Conservation (phyloP, 2,329 filamentous ascomycete species). For the Pyrenochaeta sp. region DNA sequence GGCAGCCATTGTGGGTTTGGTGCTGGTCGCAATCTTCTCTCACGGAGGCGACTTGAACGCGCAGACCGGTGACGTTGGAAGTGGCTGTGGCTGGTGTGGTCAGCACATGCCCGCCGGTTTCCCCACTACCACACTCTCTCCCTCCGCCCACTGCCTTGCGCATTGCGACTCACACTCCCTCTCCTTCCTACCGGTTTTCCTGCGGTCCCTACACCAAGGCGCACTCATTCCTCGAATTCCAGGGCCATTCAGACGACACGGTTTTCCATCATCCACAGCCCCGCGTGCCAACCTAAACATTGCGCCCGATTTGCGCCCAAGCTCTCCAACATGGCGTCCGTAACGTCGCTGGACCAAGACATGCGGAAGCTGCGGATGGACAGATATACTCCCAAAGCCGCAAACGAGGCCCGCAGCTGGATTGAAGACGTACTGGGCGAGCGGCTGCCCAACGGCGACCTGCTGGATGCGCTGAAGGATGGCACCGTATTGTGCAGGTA, state of each 20-base stretch:
- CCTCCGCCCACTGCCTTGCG: constrained; percentile 6
- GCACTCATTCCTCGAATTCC: no score
- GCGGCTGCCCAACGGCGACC: constrained; percentile 73
- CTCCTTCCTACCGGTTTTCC: neutral
- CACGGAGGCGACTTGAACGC: constrained; percentile 19
- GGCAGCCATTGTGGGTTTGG: constrained; percentile 43
- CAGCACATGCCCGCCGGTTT: constrained; percentile 16
- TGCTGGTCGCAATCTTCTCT: constrained; percentile 12
- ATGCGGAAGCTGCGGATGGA: constrained; percentile 91
- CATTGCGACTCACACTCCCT: constrained; percentile 3
- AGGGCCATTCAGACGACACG: no score
- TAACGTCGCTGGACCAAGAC: constrained; percentile 92
- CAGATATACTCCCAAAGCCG: constrained; percentile 89
- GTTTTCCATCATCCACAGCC: constrained; percentile 3
- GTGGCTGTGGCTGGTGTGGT: constrained; percentile 34
- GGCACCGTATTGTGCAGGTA: constrained; percentile 93
- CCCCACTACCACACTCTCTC: constrained; percentile 18
- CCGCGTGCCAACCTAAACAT: constrained; percentile 10
- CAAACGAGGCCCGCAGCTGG: constrained; percentile 84
- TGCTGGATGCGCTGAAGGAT: constrained; percentile 87
- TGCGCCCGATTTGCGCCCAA: constrained; percentile 24
- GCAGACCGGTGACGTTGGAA: constrained; percentile 35
- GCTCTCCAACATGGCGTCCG: constrained; percentile 77
- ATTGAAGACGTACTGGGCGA: constrained; percentile 83
- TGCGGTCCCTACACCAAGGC: constrained; percentile 1